Evolutionary conservation across 2,329 filamentous ascomycete species (phyloP).

Genomic region (Elsinoe australis): DNA sequence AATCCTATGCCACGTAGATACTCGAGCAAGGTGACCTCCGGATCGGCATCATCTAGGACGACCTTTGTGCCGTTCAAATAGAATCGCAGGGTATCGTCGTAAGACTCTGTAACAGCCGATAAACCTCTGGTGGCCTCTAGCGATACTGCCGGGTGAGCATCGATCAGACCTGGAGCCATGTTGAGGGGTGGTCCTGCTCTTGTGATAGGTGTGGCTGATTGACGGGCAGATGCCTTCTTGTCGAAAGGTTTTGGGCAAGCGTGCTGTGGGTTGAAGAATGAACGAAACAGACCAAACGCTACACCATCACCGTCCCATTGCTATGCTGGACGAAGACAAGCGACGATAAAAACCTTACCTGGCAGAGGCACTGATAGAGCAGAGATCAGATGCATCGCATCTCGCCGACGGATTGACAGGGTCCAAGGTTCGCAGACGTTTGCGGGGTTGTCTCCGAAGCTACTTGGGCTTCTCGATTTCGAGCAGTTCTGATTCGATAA

Average conservation of each 20-base stretch:
- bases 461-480: neutral
- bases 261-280: no score
- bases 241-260: neutral
- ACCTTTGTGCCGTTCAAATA: constrained; percentile 93
- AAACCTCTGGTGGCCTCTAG: constrained; percentile 42
- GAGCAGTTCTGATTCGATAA: no score
- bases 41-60: constrained; percentile 76
- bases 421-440: neutral
- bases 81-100: constrained; percentile 83
- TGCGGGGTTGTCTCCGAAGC: neutral
- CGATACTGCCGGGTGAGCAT: constrained; percentile 39
- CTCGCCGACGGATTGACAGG: neutral
- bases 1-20: constrained; percentile 88
- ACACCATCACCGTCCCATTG: no score
- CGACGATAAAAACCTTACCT: no score
- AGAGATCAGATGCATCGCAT: no score
- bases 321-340: no score
- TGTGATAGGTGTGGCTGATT: neutral
- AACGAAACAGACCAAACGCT: no score
- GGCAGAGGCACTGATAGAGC: no score
- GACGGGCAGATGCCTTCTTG: neutral
- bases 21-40: constrained; percentile 84
- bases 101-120: constrained; percentile 60
- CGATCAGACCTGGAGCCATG: constrained; percentile 54
- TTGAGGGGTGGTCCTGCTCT: neutral